Evolutionary conservation across 139 green algal species (phyloP).

Genomic region (Chlorella sp.): DNA sequence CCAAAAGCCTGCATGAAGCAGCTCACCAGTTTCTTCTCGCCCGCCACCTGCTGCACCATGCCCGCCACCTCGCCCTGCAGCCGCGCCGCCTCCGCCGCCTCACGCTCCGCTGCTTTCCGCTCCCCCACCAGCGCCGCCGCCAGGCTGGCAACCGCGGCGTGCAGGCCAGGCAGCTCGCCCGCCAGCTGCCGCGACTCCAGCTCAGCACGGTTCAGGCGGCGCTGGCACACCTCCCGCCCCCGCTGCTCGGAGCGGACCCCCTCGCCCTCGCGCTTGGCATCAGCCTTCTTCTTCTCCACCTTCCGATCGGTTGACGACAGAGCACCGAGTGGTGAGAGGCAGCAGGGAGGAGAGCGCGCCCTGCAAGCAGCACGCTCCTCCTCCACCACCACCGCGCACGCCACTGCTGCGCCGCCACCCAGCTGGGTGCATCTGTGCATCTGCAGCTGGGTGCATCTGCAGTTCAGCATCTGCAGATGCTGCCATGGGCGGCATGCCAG

Average conservation of each 20-base stretch:
- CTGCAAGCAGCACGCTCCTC: too few relatives aligned
- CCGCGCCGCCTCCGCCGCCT: conserved; percentile 22
- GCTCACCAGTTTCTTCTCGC: conserved; percentile 33
- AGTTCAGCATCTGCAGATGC: background rate
- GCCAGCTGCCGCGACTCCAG: conserved; percentile 1
- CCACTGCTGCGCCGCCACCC: too few relatives aligned
- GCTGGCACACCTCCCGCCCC: background rate
- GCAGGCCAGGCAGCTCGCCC: conserved; percentile 13
- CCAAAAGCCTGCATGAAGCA: background rate
- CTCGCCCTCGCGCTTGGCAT: conserved; percentile 20
- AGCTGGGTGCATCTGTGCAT: background rate
- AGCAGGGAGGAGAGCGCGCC: background rate
- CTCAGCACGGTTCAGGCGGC: conserved; percentile 12
- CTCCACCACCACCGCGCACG: too few relatives aligned
- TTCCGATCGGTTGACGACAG: background rate
- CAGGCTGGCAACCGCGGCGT: conserved; percentile 24
- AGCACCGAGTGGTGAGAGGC: background rate
- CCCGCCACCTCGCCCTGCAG: conserved; percentile 36
- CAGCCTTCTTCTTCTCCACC: conserved; percentile 27
- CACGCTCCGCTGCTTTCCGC: conserved; percentile 6
- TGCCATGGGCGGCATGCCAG: background rate
- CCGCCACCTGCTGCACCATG: conserved; percentile 29
- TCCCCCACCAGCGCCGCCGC: conserved; percentile 2
- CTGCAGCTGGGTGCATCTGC: background rate
- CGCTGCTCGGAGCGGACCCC: conserved; percentile 10